Evolutionary conservation across 495 filamentous ascomycete species (phyloP).

Genomic region (Penicillium cataractarum): DNA sequence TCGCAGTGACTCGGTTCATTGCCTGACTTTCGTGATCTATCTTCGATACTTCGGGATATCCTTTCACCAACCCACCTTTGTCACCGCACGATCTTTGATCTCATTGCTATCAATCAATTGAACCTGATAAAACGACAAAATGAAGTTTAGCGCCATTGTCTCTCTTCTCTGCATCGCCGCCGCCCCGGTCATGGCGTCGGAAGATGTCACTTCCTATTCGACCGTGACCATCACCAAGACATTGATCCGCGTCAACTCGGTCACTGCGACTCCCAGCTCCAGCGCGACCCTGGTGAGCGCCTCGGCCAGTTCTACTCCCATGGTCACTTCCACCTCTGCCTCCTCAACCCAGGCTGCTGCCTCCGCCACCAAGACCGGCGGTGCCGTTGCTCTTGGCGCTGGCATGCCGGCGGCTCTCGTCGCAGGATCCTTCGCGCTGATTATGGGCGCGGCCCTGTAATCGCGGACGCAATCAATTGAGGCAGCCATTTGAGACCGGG

Average conservation of each 20-base stretch:
- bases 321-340: constrained; percentile 21
- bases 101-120: neutral
- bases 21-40: constrained; percentile 11
- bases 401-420: constrained; percentile 40
- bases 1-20: constrained; percentile 8
- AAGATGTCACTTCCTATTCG: constrained; percentile 32
- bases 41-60: neutral
- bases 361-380: constrained; percentile 29
- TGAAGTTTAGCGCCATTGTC: constrained; percentile 41
- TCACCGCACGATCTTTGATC: neutral
- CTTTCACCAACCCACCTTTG: neutral
- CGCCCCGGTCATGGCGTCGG: constrained; percentile 34
- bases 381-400: constrained; percentile 27
- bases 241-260: constrained; percentile 34
- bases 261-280: constrained; percentile 32
- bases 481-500: neutral
- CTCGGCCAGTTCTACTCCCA: constrained; percentile 28
- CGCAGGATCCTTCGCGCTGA: constrained; percentile 44
- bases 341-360: constrained; percentile 26
- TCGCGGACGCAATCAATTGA: constrained; percentile 13
- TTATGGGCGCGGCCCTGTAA: constrained; percentile 42
- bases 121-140: constrained; percentile 26
- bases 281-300: constrained; percentile 24
- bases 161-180: constrained; percentile 43
- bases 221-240: constrained; percentile 43